Conservation (phyloP, 352 stramenopile species). For the Peronospora tabacina region DNA sequence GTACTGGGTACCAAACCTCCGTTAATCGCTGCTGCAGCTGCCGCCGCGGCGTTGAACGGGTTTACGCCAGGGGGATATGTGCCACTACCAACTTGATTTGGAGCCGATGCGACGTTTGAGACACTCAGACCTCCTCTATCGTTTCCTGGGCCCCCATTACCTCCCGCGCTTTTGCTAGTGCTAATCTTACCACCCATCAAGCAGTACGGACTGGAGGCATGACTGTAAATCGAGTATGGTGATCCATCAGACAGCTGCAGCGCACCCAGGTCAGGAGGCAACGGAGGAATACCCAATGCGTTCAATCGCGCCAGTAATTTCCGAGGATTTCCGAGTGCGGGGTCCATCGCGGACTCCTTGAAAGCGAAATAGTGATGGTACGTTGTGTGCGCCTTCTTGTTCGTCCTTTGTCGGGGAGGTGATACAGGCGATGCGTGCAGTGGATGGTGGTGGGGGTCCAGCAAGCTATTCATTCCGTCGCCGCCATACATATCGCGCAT, state of each 20-base stretch:
- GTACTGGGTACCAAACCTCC: slow-evolving; percentile 24
- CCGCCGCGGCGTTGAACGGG: slow-evolving; percentile 21
- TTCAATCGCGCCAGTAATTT: slow-evolving; percentile 88
- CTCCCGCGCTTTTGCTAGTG: slow-evolving; percentile 10
- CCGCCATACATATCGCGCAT: slow-evolving; percentile 73
- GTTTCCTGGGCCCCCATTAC: slow-evolving; percentile 18
- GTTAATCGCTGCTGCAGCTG: slow-evolving; percentile 30
- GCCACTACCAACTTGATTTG: slow-evolving; percentile 20
- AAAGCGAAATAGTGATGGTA: slow-evolving; percentile 72
- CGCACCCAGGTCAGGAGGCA: slow-evolving; percentile 86
- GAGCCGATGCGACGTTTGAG: slow-evolving; percentile 22
- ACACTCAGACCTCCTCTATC: slow-evolving; percentile 27
- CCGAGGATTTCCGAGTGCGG: slow-evolving; percentile 67
- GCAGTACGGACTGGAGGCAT: slow-evolving; percentile 57
- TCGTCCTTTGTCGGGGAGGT: slow-evolving; percentile 47
- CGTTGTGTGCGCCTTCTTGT: slow-evolving; percentile 56
- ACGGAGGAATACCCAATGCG: slow-evolving; percentile 86
- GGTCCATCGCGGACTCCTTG: slow-evolving; percentile 76
- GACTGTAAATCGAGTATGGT: slow-evolving; percentile 74
- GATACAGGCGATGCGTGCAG: slow-evolving; percentile 38
- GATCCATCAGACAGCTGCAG: slow-evolving; percentile 60
- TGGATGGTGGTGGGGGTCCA: slow-evolving; percentile 43
- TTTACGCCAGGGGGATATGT: slow-evolving; percentile 26
- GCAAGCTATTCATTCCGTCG: slow-evolving; percentile 46
- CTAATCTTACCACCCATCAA: slow-evolving; percentile 17